Base-by-base conservation (phyloP, 495 filamentous ascomycete species). In the Neurospora tetraspora region DNA sequence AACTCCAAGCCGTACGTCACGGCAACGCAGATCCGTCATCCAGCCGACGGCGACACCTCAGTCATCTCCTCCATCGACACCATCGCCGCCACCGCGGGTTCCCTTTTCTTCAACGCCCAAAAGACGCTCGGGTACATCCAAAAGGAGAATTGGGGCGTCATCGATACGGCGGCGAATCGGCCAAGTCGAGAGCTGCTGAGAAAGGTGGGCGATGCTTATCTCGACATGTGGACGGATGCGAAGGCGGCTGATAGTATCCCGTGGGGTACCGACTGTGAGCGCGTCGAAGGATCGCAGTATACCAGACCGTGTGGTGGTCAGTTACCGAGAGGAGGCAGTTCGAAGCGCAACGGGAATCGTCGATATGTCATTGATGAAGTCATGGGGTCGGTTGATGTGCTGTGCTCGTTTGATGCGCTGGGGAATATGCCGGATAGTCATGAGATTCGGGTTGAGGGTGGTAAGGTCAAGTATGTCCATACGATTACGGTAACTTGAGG, bases 321-420 rank as follows among this genome's bases (percentile, higher is more conserved):
- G 37, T 42, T 85, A 23, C 84, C 85, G 5, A 77, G 70, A 8
- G 83, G 84, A 1, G 84, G 84, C 0, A 83, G 79, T 70, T 43
- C 74, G 16, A 81, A 76, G 74, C 70, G 70, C 20, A 85, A 85
- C 70, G 81, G 79, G 2, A 84, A 81, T 40, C 75, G 85, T 34
- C 76, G 85, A 36, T 86, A 86, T 74, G 84, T 86, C n/a, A 85
- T 86, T 71, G 85, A 86, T 71, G 84, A 86, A 77, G 78, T 76
- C 31, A 42, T 83, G 1, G 85, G 85, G 10, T 83, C 80, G 4
- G 82, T 84, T 8, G 83, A 86, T 73, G 82, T 86, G 16, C 71
- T 86, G 14, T 86, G 83, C 70, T 80, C 81, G 3, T 86, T 86
- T 72, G 80, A 85, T 71, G 78, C 81, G 34, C 74, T 86, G 18